Conservation (phyloP, 257 asterid genomes). For the Nicotiana otophora region DNA sequence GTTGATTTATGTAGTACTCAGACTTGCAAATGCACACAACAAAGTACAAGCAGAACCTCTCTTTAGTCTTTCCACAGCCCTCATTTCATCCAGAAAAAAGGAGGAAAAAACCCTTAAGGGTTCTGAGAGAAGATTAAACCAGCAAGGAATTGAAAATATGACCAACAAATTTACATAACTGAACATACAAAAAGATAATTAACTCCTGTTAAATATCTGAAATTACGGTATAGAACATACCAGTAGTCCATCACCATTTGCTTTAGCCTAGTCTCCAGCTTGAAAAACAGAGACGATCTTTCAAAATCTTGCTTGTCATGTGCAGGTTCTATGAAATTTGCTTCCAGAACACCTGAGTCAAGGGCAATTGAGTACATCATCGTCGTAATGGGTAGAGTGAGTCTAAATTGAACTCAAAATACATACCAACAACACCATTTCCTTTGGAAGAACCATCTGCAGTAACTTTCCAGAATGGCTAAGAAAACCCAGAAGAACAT, state of each 20-base stretch:
- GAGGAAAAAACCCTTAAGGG: background rate
- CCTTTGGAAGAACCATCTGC: slow-evolving; percentile 78
- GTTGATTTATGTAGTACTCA: background rate
- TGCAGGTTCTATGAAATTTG: slow-evolving; percentile 92
- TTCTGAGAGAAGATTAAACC: background rate
- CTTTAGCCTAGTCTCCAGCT: slow-evolving; percentile 70
- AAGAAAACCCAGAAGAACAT: slow-evolving; percentile 24
- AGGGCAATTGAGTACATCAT: slow-evolving; percentile 13
- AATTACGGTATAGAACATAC: slow-evolving; percentile 34
- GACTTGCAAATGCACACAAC: background rate
- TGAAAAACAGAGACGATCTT: slow-evolving; percentile 60
- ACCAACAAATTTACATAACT: background rate
- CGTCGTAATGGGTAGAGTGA: background rate
- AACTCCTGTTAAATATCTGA: background rate
- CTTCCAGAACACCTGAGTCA: slow-evolving; percentile 79
- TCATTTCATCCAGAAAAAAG: background rate
- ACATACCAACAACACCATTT: slow-evolving; percentile 76
- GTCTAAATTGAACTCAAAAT: slow-evolving; percentile 10
- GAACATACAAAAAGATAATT: slow-evolving; percentile 2
- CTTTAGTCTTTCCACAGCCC: background rate
- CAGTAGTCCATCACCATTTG: slow-evolving; percentile 81
- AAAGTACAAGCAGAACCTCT: background rate
- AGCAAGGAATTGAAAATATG: background rate
- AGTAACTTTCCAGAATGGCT: slow-evolving; percentile 97
- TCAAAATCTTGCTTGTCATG: slow-evolving; percentile 98